These are phyloP conservation scores for Bruguiera parviflora DNA, from an alignment of 345 rosid species.

Conservation along the genomic window DNA sequence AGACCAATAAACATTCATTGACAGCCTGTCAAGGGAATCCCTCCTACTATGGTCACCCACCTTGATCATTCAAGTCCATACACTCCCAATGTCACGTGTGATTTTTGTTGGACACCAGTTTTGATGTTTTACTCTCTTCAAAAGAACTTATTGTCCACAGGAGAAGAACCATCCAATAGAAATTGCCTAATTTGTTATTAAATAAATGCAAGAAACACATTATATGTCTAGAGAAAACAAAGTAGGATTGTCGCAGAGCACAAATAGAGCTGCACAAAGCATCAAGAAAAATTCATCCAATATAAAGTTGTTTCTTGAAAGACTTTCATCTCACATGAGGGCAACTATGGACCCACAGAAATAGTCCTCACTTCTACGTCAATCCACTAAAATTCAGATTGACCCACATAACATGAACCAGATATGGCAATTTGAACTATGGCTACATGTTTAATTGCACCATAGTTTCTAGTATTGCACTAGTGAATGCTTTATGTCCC, in stretches of 20 bases:
- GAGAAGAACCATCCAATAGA: constrained; percentile 10
- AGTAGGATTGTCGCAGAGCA: neutral
- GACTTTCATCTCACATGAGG: neutral
- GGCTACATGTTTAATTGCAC: too few relatives aligned
- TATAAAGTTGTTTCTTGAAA: neutral
- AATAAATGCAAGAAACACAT: neutral
- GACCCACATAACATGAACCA: too few relatives aligned
- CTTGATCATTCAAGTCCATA: constrained; percentile 9
- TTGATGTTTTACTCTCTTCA: too few relatives aligned
- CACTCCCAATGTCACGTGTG: neutral
- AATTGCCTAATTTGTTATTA: constrained; percentile 20
- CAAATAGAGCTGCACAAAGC: neutral
- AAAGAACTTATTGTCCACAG: neutral
- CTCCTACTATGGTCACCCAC: constrained; percentile 22
- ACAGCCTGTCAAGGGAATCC: constrained; percentile 32
- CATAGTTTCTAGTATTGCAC: neutral
- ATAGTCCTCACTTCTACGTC: neutral
- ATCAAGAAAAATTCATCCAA: too few relatives aligned
- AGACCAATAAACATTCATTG: constrained; percentile 7
- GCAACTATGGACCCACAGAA: neutral
- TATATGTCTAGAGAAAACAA: neutral
- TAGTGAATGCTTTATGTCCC: neutral
- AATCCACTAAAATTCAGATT: too few relatives aligned
- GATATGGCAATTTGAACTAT: too few relatives aligned
- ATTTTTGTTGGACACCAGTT: neutral